A percentile compares a stretch with the other conserved stretches of the same genome.
phyloP scores from a whole-genome alignment of 2,329 filamentous ascomycete species.

The Paecilomyces fulvus region DNA sequence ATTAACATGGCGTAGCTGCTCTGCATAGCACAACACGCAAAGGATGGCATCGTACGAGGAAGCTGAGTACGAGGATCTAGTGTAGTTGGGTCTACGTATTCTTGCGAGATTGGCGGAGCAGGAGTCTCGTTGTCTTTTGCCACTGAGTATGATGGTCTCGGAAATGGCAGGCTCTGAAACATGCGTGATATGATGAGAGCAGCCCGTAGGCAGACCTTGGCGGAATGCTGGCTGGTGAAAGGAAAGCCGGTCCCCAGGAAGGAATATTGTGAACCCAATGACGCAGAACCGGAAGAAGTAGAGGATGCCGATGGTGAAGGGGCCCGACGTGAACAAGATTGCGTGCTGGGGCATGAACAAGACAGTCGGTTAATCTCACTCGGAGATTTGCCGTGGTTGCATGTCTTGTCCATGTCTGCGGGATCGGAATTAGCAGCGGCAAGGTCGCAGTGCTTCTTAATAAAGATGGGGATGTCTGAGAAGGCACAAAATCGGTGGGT shows the following conservation, averaged over 20 bases:
- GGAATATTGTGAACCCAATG: conserved; percentile 12
- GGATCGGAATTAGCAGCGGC: conserved; percentile 20
- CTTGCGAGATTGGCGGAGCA: not conserved
- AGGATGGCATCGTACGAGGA: conserved; percentile 39
- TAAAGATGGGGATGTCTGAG: conserved; percentile 38
- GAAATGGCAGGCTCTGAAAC: conserved; percentile 32
- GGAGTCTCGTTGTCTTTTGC: conserved; percentile 6
- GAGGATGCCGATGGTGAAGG: conserved; percentile 24
- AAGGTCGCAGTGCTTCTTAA: conserved; percentile 38
- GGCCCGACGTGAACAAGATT: conserved; percentile 21
- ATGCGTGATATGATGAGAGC: conserved; percentile 33
- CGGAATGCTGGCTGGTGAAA: conserved; percentile 33
- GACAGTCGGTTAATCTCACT: conserved; percentile 19
- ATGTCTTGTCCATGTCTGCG: conserved; percentile 2
- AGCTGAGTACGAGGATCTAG: conserved; percentile 11
- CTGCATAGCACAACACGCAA: conserved; percentile 41
- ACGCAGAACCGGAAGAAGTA: conserved; percentile 20
- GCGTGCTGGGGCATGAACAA: conserved; percentile 25
- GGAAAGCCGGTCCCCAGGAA: conserved; percentile 23
- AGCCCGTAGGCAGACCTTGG: conserved; percentile 32
- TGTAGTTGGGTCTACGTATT: conserved; percentile 8
- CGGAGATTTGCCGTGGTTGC: conserved; percentile 9
- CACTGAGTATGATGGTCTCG: conserved; percentile 18
- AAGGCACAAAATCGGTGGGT: conserved; percentile 39
- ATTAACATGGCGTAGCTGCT: conserved; percentile 40